A percentile compares a stretch with the other conserved stretches of the same genome.
Evolutionary conservation across 805 yeast species (phyloP).

Genomic region (Grigorovia humatica): DNA sequence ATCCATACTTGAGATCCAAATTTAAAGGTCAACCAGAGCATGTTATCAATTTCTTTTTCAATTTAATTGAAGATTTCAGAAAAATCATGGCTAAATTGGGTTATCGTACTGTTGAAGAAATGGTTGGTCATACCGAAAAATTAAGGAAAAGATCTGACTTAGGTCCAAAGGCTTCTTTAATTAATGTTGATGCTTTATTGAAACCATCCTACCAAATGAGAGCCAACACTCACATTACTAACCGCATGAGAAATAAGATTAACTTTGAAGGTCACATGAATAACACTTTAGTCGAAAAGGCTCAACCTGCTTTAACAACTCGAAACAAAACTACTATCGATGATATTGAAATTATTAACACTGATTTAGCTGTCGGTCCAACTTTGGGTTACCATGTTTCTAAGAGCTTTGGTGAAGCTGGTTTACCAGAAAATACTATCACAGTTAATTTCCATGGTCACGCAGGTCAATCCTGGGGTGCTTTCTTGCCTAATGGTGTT

Average conservation of each 20-base stretch:
- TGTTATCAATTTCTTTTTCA: conserved; percentile 94
- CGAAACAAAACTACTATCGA: conserved; percentile 87
- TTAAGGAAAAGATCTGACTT: conserved; percentile 78
- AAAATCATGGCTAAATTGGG: conserved; percentile 91
- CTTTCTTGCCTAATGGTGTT: conserved; percentile 91
- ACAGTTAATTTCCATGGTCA: conserved; percentile 87
- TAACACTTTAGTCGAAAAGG: conserved; percentile 91
- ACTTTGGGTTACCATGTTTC: conserved; percentile 91
- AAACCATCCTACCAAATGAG: conserved; percentile 95
- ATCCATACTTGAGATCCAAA: conserved; percentile 83
- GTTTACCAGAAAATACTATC: conserved; percentile 91
- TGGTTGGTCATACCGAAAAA: conserved; percentile 96
- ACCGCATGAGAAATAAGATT: conserved; percentile 74
- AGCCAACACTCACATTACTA: conserved; percentile 95
- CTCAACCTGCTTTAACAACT: conserved; percentile 88
- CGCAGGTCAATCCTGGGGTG: conserved; percentile 99
- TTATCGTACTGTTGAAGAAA: conserved; percentile 90
- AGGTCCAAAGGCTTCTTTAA: conserved; percentile 80
- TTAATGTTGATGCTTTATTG: conserved; percentile 84
- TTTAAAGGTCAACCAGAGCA: conserved; percentile 97
- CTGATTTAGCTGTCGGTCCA: conserved; percentile 94
- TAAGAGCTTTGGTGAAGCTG: conserved; percentile 84
- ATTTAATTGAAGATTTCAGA: conserved; percentile 85
- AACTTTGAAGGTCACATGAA: conserved; percentile 86
- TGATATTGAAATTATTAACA: conserved; percentile 89